Percentiles rank a stretch among this genome's conserved stretches.
Conservation (phyloP, 257 asterid species). For the Datura wrightii region DNA sequence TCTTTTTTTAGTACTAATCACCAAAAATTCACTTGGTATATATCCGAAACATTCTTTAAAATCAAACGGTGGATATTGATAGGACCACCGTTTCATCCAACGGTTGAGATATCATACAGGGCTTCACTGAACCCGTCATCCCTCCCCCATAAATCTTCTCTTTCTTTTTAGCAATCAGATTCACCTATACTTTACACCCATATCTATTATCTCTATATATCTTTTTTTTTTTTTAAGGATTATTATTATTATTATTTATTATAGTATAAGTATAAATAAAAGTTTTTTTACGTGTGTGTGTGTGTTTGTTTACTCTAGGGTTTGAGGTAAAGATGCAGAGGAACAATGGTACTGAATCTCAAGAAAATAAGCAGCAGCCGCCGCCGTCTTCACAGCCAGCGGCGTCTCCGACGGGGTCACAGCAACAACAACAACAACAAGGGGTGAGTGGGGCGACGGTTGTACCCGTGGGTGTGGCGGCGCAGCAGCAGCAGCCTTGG, state of each 20-base stretch:
- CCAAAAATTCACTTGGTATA: not conserved
- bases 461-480: conserved; percentile 5
- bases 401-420: not conserved
- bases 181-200: conserved; percentile 30
- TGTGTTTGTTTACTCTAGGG: conserved; percentile 10
- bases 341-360: conserved; percentile 30
- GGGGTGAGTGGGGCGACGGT: not conserved
- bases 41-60: conserved; percentile 19
- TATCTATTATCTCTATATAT: conserved; percentile 27
- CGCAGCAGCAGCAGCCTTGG: conserved; percentile 26
- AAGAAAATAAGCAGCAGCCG: conserved; percentile 20
- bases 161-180: conserved; percentile 14
- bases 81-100: conserved; percentile 21
- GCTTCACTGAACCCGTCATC: conserved; percentile 21
- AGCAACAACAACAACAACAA: not conserved
- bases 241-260: not conserved
- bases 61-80: conserved; percentile 22
- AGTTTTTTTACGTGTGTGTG: not conserved
- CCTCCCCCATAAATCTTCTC: conserved; percentile 28
- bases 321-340: conserved; percentile 31
- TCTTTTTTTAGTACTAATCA: too few species aligned
- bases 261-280: not conserved
- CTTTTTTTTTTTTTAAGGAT: not conserved
- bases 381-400: not conserved
- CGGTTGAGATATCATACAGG: not conserved